phyloP scores from a whole-genome alignment of 352 stramenopile species.

The Phytophthora sansomeana region DNA sequence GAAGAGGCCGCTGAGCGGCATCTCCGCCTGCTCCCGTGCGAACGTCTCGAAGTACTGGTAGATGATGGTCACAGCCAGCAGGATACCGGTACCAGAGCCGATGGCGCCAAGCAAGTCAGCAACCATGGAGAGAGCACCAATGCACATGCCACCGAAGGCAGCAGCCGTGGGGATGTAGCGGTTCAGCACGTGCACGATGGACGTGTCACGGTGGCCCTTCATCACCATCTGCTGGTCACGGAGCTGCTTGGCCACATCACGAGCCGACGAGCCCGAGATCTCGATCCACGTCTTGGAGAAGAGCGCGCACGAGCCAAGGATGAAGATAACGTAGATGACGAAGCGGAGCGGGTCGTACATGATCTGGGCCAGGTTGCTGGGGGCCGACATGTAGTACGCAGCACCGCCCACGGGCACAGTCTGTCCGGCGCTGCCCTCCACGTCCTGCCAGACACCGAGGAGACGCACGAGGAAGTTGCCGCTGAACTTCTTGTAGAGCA shows the following conservation, averaged over 20 bases:
- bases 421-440: conserved; percentile 94
- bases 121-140: conserved; percentile 98
- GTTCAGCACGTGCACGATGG: conserved; percentile 98
- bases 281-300: conserved; percentile 99
- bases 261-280: conserved; percentile 96
- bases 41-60: conserved; percentile 99
- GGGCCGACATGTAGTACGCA: conserved; percentile 98
- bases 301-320: conserved; percentile 97
- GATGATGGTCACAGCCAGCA: conserved; percentile 99
- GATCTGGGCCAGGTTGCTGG: conserved; percentile 95
- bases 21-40: conserved; percentile 92
- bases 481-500: conserved; percentile 99
- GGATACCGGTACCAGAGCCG: conserved; percentile 98
- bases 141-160: conserved; percentile 99
- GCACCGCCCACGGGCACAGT: conserved; percentile 97
- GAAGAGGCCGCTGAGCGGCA: conserved; percentile 82
- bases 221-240: conserved; percentile 99
- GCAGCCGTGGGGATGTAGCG: conserved; percentile 99
- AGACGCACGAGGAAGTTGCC: conserved; percentile 98
- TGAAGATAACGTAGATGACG: conserved; percentile 99
- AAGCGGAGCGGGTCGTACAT: conserved; percentile 99
- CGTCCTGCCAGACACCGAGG: conserved; percentile 98
- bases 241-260: conserved; percentile 99
- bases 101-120: conserved; percentile 99
- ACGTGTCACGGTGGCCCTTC: conserved; percentile 98